These are phyloP conservation scores for Bonia amplexicaulis DNA, from an alignment of 176 grass and related monocot species.

Conservation along the genomic window DNA sequence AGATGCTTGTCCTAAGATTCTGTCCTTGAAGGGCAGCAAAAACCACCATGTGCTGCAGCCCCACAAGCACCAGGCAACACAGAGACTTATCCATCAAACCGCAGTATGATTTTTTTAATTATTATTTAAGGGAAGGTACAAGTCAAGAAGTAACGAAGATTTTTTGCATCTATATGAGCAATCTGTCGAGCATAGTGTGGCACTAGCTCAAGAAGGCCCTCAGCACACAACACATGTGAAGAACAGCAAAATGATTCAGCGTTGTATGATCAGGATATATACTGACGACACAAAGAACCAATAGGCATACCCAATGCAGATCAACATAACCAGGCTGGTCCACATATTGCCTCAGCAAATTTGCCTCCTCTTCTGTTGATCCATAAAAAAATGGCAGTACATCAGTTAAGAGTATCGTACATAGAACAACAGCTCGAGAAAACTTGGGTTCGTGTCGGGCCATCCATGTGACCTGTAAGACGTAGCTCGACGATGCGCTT, in stretches of 20 bases:
- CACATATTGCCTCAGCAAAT: slow-evolving; percentile 60
- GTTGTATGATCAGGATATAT: not conserved
- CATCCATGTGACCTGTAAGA: slow-evolving; percentile 55
- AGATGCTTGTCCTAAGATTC: too few species aligned
- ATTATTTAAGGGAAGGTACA: not conserved
- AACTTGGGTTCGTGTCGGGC: not conserved
- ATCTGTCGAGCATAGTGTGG: not conserved
- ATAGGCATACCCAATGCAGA: slow-evolving; percentile 87
- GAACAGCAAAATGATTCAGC: not conserved
- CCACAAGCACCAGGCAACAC: too few species aligned
- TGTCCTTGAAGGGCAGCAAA: too few species aligned
- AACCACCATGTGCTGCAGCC: too few species aligned
- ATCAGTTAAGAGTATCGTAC: not conserved
- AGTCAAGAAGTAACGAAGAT: not conserved
- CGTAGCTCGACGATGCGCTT: slow-evolving; percentile 79
- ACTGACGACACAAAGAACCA: not conserved
- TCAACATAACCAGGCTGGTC: slow-evolving; percentile 89
- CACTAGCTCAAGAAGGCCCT: not conserved
- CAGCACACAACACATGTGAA: not conserved
- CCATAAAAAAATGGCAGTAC: not conserved
- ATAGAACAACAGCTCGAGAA: not conserved
- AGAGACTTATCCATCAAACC: too few species aligned
- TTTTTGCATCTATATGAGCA: not conserved
- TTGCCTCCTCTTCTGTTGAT: slow-evolving; percentile 83
- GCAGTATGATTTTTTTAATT: not conserved